Base-by-base conservation (phyloP, 306 rosid species). In the Coriaria nepalensis region DNA sequence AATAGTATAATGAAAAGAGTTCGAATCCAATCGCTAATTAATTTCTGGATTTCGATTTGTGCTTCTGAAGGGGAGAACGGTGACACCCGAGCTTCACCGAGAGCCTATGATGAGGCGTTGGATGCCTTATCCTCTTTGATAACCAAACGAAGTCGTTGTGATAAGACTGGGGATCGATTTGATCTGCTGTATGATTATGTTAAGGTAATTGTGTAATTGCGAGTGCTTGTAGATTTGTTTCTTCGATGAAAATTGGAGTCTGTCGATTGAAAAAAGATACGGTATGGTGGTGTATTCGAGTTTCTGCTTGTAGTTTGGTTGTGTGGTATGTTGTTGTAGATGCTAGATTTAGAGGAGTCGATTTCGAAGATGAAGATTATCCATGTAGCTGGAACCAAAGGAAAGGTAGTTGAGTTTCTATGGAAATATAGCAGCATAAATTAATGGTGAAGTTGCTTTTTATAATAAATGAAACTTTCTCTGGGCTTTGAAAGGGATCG, bases 331-430 rank as follows among this genome's bases (percentile, higher is more conserved):
- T 42, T 59, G 29, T 39, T 14, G 7, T 47, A 90, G 97, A 84
- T 84, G 39, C 80, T 88, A 39, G 97, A 88, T 46, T 76, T 88
- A 62, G 95, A 88, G 61, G 95, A 84, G 73, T 55, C 82, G 8
- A 76, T 84, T 67, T 73, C 81, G 2, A 47, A 69, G 55, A 62
- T 90, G 95, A 90, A 90, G 87, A 51, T 90, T 53, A 81, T 90
- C 56, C 97, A 90, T 61, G 94, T 84, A 40, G 97, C 97, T 67
- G 97, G 97, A 12, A 90, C 95, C 61, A 90, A 90, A 70, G 95
- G 97, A 49, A 90, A 90, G 97, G 97, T 90, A 76, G 10, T 35
- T 33, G 13, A 33, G 6, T 33, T 11, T 34, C 10, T n/a, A 34
- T 49, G 6, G 29, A 33, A 20, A 20, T 20, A 20, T 1, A 20